Evolutionary conservation across 1,284 basidiomycete genomes (phyloP).

Genomic region (Leccinum ponderosum): DNA sequence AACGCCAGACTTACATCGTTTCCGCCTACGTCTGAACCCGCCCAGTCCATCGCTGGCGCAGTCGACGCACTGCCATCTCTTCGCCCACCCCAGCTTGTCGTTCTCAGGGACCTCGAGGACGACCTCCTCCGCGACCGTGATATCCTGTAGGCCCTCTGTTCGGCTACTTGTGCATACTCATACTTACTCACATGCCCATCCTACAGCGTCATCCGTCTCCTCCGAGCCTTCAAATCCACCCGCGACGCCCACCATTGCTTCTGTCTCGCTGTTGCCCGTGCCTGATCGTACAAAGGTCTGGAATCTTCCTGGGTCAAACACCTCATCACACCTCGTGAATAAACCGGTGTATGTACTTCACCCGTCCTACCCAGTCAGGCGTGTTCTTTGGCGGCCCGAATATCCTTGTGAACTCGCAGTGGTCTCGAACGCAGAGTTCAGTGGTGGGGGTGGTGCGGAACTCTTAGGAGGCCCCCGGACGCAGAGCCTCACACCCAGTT

Average conservation of each 20-base stretch:
- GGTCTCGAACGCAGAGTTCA: constrained; percentile 66
- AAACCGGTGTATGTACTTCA: constrained; percentile 74
- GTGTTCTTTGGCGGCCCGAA: constrained; percentile 76
- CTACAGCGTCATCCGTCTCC: no score
- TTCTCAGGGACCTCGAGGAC: no score
- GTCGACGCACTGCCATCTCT: no score
- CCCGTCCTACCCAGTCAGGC: constrained; percentile 73
- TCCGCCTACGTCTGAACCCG: no score
- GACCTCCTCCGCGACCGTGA: no score
- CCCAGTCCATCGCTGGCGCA: no score
- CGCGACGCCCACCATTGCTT: background rate
- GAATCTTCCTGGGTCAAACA: constrained; percentile 62
- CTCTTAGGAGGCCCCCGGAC: constrained; percentile 33
- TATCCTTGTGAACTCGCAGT: constrained; percentile 81
- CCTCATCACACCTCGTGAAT: constrained; percentile 52
- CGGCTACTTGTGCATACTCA: no score
- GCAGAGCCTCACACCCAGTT: constrained; percentile 24
- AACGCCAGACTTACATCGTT: no score
- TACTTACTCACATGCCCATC: no score
- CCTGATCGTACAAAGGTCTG: constrained; percentile 55
- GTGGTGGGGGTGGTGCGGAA: constrained; percentile 31
- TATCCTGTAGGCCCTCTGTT: no score
- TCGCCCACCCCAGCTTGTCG: no score
- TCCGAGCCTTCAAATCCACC: no score
- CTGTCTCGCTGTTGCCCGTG: background rate